Conservation (phyloP, 768 basidiomycete genomes). For the Bullera alba region DNA sequence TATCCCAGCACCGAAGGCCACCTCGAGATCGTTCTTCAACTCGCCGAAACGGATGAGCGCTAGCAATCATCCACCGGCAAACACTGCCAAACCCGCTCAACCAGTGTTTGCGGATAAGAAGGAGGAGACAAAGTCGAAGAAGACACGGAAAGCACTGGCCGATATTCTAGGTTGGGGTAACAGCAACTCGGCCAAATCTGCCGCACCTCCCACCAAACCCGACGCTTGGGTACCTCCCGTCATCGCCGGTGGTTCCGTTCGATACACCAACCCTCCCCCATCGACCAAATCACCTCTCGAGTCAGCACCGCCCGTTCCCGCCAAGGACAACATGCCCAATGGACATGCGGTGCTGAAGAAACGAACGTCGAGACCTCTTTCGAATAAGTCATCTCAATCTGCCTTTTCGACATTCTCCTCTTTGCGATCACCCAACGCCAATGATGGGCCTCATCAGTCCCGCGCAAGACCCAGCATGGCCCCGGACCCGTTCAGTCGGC, state of each 20-base stretch:
- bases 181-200: conserved; percentile 1
- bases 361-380: conserved; percentile 5
- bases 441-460: not conserved
- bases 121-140: conserved; percentile 11
- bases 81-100: no score
- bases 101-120: not conserved
- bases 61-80: no score
- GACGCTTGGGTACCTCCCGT: not conserved
- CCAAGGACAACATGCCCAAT: conserved; percentile 8
- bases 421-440: not conserved
- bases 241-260: conserved; percentile 1
- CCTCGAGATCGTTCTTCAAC: not conserved
- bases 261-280: conserved; percentile 1
- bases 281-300: no score
- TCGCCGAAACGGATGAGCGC: not conserved
- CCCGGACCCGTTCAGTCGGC: conserved; percentile 29
- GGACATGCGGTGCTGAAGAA: not conserved
- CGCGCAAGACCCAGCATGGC: conserved; percentile 25
- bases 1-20: not conserved
- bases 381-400: conserved; percentile 8
- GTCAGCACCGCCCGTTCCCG: conserved; percentile 14
- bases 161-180: conserved; percentile 35
- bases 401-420: not conserved
- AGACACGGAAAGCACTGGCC: conserved; percentile 30
- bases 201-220: not conserved